Conservation (phyloP, 2,329 filamentous ascomycete species). For the Epichloe gansuensis region DNA sequence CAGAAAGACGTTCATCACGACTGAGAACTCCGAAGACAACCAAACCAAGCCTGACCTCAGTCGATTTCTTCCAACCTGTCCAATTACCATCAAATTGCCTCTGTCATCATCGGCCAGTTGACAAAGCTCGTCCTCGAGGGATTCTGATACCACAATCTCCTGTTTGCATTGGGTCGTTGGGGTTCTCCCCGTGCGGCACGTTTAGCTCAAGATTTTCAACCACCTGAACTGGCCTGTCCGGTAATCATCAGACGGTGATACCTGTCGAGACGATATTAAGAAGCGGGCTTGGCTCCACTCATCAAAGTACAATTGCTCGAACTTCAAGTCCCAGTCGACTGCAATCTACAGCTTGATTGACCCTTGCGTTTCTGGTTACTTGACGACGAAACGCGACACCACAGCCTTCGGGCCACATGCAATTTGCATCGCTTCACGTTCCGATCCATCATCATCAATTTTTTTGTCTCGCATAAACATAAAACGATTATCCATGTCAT, state of each 20-base stretch:
- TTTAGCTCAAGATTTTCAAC: constrained; percentile 3
- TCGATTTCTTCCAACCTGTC: not conserved
- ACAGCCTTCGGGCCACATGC: not conserved
- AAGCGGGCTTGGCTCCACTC: not conserved
- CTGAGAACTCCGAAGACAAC: not conserved
- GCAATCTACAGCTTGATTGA: not conserved
- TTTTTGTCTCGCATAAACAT: constrained; percentile 12
- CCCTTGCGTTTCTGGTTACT: not conserved
- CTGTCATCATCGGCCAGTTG: not conserved
- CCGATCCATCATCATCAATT: constrained; percentile 10
- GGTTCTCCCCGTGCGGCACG: constrained; percentile 12
- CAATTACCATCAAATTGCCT: not conserved
- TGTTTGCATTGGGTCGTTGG: constrained; percentile 14
- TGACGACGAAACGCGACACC: not conserved
- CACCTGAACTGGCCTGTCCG: not conserved
- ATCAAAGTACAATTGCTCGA: not conserved
- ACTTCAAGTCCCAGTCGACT: not conserved
- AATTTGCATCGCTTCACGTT: not conserved
- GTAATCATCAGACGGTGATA: not conserved
- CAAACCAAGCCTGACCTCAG: not conserved
- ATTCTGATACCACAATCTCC: constrained; percentile 6
- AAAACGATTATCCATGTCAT: constrained; percentile 27
- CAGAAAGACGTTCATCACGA: not conserved
- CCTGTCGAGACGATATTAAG: not conserved
- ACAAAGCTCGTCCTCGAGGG: not conserved